Base-by-base conservation (phyloP, 192 early-diverging fungal species). In the Gaertneriomyces semiglobifer region DNA sequence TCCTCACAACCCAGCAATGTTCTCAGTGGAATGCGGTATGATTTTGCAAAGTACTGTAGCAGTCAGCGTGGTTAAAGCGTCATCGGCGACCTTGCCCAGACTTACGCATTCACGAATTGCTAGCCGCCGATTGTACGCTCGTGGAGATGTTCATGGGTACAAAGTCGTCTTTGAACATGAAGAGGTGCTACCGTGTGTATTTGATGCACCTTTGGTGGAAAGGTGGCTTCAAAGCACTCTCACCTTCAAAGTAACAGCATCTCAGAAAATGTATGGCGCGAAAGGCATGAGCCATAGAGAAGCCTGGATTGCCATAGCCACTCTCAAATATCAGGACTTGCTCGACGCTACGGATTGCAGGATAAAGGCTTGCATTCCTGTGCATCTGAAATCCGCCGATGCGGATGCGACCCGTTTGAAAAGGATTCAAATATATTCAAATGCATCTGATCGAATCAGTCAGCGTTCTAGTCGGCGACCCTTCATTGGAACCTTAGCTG, bases 141-240 rank as follows among this genome's bases (percentile, higher is more conserved):
- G 10, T 20, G 20, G n/a, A 38, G 57, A 14, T 10, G 19, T 52
- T 38, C 62, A 47, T 12, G 43, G 19, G 43, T 53, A 63, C 48
- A 53, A 38, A 19, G 43, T 65, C 6, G 16, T 38, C 18, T 68
- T 74, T 60, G 73, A 74, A 33, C 53, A 65, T 20, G 67, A 70
- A 14, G 56, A 69, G 6, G 64, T 74, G 33, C 43, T 55, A 43
- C 73, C 73, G 41, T 58, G 68, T 44, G 60, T 52, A 3, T 74
- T 74, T 69, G 73, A 74, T 52, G 66, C 67, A 7, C 16, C 12
- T 25, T 50, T 69, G 45, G 67, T 64, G 0, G 67, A 66, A 19
- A 5, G 10, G 14, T 74, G 73, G 73, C 12, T 69, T 53, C 38
- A 69, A 8, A 51, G 48, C 16, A 16, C 16, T 8, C 41, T 74